These are phyloP conservation scores for Casaregolazyma lundiana DNA, from an alignment of 1,139 yeast species.

Conservation along the genomic window DNA sequence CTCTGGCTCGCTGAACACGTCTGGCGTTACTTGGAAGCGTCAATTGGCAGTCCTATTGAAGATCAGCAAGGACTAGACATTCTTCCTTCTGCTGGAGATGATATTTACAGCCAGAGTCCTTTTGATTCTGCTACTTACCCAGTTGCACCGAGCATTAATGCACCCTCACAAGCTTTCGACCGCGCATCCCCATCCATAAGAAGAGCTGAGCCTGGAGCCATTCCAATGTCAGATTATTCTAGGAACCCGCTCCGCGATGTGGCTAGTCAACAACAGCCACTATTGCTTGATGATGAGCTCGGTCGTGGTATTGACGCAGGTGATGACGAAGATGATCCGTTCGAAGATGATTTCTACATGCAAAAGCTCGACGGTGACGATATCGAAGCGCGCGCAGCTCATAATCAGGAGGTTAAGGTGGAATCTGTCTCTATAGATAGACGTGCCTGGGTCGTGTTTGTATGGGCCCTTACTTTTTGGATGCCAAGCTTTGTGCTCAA, in stretches of 20 bases:
- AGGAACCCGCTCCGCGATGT: slow-evolving; percentile 4
- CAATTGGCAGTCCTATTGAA: slow-evolving; percentile 15
- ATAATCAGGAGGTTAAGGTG: slow-evolving; percentile 22
- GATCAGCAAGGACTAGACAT: not conserved
- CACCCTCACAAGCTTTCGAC: not conserved
- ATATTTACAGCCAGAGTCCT: not conserved
- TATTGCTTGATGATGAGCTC: slow-evolving; percentile 16
- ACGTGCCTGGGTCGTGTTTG: slow-evolving; percentile 36
- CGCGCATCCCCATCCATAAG: not conserved
- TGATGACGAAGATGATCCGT: slow-evolving; percentile 22
- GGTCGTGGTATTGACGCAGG: slow-evolving; percentile 24
- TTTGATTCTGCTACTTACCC: slow-evolving; percentile 6
- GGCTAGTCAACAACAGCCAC: slow-evolving; percentile 7
- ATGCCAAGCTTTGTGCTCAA: slow-evolving; percentile 35
- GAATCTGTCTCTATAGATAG: slow-evolving; percentile 31
- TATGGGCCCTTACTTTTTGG: slow-evolving; percentile 39
- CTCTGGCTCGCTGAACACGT: slow-evolving; percentile 37
- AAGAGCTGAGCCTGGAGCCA: not conserved
- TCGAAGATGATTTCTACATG: slow-evolving; percentile 25
- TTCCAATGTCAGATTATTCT: not conserved
- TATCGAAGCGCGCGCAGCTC: slow-evolving; percentile 14
- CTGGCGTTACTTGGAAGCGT: slow-evolving; percentile 36
- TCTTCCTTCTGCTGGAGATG: not conserved
- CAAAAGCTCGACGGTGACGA: slow-evolving; percentile 23
- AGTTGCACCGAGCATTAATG: not conserved